These are phyloP conservation scores for Trichoderma koningii DNA, from an alignment of 2,329 filamentous ascomycete species.

Conservation along the genomic window DNA sequence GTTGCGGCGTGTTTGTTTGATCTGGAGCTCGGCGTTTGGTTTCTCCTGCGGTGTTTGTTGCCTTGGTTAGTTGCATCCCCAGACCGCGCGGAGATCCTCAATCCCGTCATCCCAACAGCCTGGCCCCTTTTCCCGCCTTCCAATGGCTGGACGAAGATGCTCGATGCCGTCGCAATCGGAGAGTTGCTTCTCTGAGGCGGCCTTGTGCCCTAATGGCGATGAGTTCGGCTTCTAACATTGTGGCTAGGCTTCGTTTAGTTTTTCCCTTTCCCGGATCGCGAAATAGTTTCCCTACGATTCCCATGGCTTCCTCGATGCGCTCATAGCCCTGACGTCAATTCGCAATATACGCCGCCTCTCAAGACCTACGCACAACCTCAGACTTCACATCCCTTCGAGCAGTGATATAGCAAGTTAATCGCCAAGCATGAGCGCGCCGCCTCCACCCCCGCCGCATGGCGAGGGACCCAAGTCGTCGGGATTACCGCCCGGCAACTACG, in stretches of 20 bases:
- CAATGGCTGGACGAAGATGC: slow-evolving; percentile 8
- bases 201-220: background rate
- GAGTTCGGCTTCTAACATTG: slow-evolving; percentile 1
- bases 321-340: slow-evolving; percentile 31
- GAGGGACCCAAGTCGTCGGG: slow-evolving; percentile 69
- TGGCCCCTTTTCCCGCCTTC: slow-evolving; percentile 10
- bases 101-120: slow-evolving; percentile 13
- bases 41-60: slow-evolving; percentile 27
- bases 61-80: slow-evolving; percentile 21
- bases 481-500: slow-evolving; percentile 86
- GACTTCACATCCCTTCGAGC: slow-evolving; percentile 4
- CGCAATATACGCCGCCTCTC: background rate
- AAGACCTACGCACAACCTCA: background rate
- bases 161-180: background rate
- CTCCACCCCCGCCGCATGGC: slow-evolving; percentile 85
- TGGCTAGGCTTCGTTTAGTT: background rate
- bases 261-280: slow-evolving; percentile 2
- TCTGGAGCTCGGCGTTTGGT: slow-evolving; percentile 37
- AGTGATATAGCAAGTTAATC: slow-evolving; percentile 1
- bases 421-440: slow-evolving; percentile 48
- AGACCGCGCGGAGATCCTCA: slow-evolving; percentile 7
- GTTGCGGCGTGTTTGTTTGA: slow-evolving; percentile 9
- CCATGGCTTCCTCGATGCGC: slow-evolving; percentile 39
- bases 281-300: slow-evolving; percentile 21
- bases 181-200: slow-evolving; percentile 1